Evolutionary conservation across 2,329 filamentous ascomycete species (phyloP), one percentile per base, ranked within the genome.

Genomic region (Pestalotiopsis sp.): DNA sequence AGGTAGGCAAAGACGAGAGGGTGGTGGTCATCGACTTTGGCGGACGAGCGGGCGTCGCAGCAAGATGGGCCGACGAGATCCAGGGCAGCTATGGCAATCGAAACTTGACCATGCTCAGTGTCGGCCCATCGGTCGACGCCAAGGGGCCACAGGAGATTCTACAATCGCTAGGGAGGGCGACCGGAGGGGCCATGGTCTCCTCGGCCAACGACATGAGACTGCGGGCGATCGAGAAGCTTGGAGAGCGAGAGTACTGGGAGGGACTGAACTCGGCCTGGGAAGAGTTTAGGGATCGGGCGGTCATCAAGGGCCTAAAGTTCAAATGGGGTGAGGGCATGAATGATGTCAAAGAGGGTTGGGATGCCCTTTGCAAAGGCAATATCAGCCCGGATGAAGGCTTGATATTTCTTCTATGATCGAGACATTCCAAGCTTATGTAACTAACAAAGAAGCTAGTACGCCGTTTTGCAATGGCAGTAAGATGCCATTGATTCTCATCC

Each of bases 1-100:
- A 24, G 38, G 26, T 60, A 7, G 66, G 48, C 17, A 10, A 35
- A 11, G 66, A 66, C 44, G 55, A 60, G 4, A 70, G 69, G 35
- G 68, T 77, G 39, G 70, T 74, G 1, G 26, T 77, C 11, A 70
- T 72, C 68, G 76, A 77, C 71, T 77, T 77, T 61, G 76, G 76
- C 61, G 75, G 74, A 1, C 73, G 75, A 17, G 71, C 44, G 11
- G 70, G 71, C 63, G 70, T 68, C 1, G 73, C 64, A 0, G 59
- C 64, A 52, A 67, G 65, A 52, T 77, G 75, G 76, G 71, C 71
- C 1, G 57, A 62, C 1, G 67, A 68, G 4, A 66, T 77, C 7
- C 38, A 64, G 35, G 7, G 57, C 3, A 61, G 22, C 30, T 64
- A 65, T 39, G 22, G 67, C 2, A 44, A 63, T 3, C 59, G 70